These are phyloP conservation scores for Cryptococcus depauperatus DNA, from an alignment of 1,284 basidiomycete species.

Conservation along the genomic window DNA sequence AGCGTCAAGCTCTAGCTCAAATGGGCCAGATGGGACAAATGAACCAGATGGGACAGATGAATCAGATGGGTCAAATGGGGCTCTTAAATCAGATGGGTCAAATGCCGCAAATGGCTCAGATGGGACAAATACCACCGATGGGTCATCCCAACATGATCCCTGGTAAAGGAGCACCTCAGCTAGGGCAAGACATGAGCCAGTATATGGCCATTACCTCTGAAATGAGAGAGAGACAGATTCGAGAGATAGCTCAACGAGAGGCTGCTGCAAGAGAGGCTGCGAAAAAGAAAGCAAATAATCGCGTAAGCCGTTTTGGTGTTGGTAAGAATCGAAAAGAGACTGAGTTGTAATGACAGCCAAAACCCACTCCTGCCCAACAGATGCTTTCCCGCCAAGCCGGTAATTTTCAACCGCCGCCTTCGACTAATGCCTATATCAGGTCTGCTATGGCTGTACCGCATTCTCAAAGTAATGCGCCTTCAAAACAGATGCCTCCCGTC, in stretches of 20 bases:
- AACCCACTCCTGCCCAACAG: slow-evolving; percentile 2
- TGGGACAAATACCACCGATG: background rate
- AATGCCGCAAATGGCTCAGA: background rate
- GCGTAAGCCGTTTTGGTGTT: slow-evolving; percentile 1
- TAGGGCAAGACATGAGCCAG: no score
- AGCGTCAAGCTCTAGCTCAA: slow-evolving; percentile 16
- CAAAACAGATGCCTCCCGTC: background rate
- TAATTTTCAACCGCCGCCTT: slow-evolving; percentile 10
- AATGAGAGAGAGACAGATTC: background rate
- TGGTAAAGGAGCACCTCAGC: no score
- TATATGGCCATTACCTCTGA: background rate
- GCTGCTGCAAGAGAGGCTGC: slow-evolving; percentile 1
- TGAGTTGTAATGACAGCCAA: slow-evolving; percentile 2
- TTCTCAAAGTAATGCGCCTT: background rate
- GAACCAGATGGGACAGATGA: slow-evolving; percentile 3
- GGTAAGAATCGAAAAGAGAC: background rate
- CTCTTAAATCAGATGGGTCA: slow-evolving; percentile 2
- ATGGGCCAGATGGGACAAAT: slow-evolving; percentile 10
- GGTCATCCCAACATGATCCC: background rate
- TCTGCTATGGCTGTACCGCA: slow-evolving; percentile 18
- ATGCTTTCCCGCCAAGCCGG: slow-evolving; percentile 10
- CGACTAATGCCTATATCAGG: slow-evolving; percentile 26
- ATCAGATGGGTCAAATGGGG: background rate
- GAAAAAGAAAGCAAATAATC: slow-evolving; percentile 13
- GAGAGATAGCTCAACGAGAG: background rate